phyloP scores from a whole-genome alignment of 441 rosid genomes.

The Cnidoscolus chayamansa region DNA sequence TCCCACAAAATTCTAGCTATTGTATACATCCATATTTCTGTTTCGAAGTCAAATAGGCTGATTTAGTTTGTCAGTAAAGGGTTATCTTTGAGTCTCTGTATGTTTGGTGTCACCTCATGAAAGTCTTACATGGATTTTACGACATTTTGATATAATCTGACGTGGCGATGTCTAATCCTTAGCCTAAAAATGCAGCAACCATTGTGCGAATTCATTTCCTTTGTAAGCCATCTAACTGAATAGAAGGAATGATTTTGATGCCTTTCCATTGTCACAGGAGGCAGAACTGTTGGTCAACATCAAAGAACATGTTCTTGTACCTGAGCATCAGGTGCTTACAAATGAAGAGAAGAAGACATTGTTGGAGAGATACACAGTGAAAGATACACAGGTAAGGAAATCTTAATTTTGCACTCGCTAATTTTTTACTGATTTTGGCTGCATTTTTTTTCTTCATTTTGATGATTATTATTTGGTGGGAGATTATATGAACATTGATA shows the following conservation, averaged over 20 bases:
- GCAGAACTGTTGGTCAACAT: conserved; percentile 79
- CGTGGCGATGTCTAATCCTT: not conserved
- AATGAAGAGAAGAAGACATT: conserved; percentile 86
- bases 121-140: not conserved
- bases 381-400: conserved; percentile 79
- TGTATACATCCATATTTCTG: no score
- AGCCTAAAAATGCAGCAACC: not conserved
- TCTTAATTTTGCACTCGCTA: not conserved
- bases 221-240: conserved; percentile 2
- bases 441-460: not conserved
- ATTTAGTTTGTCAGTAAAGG: not conserved
- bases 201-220: conserved; percentile 5
- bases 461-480: not conserved
- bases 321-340: conserved; percentile 84
- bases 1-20: no score
- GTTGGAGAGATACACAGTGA: conserved; percentile 80
- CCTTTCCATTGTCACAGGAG: conserved; percentile 46
- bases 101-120: no score
- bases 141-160: not conserved
- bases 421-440: not conserved
- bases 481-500: not conserved
- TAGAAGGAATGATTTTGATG: conserved; percentile 4
- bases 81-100: not conserved
- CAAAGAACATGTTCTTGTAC: conserved; percentile 87
- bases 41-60: not conserved